Evolutionary conservation across 129 eudicot genomes (phyloP).

Genomic region (Chrysanthemum lavandulifolium): DNA sequence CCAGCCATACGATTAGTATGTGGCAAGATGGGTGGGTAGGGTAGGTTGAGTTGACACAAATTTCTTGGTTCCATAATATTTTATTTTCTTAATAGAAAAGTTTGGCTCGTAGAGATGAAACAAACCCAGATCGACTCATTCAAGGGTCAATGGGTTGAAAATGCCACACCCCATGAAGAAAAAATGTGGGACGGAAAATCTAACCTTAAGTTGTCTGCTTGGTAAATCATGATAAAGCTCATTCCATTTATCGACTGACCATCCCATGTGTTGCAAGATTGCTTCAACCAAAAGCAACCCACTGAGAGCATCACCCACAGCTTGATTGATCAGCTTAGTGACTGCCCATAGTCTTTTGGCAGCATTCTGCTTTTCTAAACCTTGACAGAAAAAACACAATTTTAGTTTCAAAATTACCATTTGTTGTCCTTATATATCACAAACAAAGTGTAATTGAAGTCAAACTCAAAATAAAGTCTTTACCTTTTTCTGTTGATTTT

Average conservation of each 20-base stretch:
- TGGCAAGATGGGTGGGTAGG: neutral
- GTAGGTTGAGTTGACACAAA: neutral
- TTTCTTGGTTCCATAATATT: too few relatives aligned
- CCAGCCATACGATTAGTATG: neutral
- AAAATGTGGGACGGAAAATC: neutral
- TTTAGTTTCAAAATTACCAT: constrained; percentile 10
- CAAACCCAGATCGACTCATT: neutral
- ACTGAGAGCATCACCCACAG: constrained; percentile 85
- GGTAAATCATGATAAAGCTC: constrained; percentile 75
- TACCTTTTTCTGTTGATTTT: constrained; percentile 53
- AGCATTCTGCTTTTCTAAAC: constrained; percentile 68
- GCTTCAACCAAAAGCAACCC: constrained; percentile 85
- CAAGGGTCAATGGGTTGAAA: neutral
- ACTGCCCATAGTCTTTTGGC: constrained; percentile 73
- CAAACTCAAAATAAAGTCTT: neutral
- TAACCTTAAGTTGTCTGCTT: constrained; percentile 90
- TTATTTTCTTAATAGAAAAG: too few relatives aligned
- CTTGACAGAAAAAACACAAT: constrained; percentile 33
- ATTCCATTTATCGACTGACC: constrained; percentile 75
- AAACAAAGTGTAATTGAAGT: neutral
- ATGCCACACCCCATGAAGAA: neutral
- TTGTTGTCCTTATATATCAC: constrained; percentile 4
- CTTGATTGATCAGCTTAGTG: constrained; percentile 74
- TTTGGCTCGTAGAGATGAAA: neutral
- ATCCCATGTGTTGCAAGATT: constrained; percentile 68